These are phyloP conservation scores for Ambrosia trifida DNA, from an alignment of 129 eudicot genomes.

Conservation along the genomic window DNA sequence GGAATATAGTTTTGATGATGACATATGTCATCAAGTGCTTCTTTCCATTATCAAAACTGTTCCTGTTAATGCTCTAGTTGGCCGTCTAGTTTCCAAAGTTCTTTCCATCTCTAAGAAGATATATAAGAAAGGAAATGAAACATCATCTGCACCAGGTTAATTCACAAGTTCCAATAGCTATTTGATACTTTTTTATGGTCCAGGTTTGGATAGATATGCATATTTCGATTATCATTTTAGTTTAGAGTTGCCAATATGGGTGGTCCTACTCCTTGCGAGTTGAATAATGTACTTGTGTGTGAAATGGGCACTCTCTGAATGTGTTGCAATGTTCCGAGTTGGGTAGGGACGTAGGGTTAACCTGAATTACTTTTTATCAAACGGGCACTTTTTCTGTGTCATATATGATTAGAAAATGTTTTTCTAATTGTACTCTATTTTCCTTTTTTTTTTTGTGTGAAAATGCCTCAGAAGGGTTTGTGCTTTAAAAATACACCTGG, in stretches of 20 bases:
- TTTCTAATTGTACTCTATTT: background rate
- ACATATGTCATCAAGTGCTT: conserved; percentile 44
- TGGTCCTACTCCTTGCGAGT: background rate
- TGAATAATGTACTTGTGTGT: background rate
- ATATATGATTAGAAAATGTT: background rate
- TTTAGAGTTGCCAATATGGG: conserved; percentile 5
- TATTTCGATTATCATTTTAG: background rate
- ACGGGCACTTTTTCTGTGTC: background rate
- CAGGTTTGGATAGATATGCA: conserved; percentile 13
- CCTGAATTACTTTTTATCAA: background rate
- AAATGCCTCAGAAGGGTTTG: background rate
- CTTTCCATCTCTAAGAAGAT: conserved; percentile 48
- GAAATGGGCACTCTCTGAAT: background rate
- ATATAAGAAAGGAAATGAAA: conserved; percentile 43
- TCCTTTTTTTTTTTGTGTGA: background rate
- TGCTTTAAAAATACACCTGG: background rate
- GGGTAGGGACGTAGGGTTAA: background rate
- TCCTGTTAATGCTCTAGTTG: conserved; percentile 48
- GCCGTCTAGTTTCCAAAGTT: conserved; percentile 54
- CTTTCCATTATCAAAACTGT: conserved; percentile 54
- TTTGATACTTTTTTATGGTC: conserved; percentile 4
- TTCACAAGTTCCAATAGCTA: conserved; percentile 18
- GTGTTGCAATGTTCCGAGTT: background rate
- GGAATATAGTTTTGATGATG: conserved; percentile 64
- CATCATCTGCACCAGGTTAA: conserved; percentile 49